phyloP scores from a whole-genome alignment of 805 yeast genomes.

The Sugiyamaella marilandica region DNA sequence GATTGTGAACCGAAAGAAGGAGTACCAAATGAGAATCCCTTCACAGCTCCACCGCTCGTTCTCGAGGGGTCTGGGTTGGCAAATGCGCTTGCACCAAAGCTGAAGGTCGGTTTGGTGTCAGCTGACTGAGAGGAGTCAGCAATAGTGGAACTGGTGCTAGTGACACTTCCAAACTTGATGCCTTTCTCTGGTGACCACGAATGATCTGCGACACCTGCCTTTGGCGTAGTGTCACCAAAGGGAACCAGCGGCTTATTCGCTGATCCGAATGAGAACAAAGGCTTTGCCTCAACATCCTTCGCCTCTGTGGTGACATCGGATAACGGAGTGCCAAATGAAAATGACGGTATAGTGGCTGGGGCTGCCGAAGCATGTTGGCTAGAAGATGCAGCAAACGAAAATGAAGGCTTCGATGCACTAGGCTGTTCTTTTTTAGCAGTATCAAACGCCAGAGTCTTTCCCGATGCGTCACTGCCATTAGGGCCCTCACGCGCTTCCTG shows the following conservation, averaged over 20 bases:
- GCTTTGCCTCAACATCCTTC: conserved; percentile 8
- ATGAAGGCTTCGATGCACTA: conserved; percentile 10
- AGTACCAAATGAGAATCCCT: conserved; percentile 5
- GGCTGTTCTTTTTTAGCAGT: not conserved
- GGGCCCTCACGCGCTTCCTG: conserved; percentile 14
- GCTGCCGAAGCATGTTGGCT: not conserved
- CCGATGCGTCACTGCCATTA: not conserved
- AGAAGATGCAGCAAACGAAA: conserved; percentile 3
- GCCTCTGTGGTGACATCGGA: not conserved
- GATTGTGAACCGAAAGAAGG: not conserved
- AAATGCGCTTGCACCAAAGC: conserved; percentile 23
- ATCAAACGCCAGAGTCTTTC: not conserved
- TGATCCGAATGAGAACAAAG: conserved; percentile 20
- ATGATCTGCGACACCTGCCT: conserved; percentile 12
- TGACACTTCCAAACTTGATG: conserved; percentile 26
- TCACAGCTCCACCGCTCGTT: not conserved
- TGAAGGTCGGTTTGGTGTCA: conserved; percentile 24
- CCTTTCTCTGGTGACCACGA: conserved; percentile 33
- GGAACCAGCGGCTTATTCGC: conserved; percentile 18
- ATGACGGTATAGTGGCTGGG: not conserved
- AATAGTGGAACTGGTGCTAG: not conserved
- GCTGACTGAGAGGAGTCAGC: not conserved
- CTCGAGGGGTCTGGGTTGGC: conserved; percentile 4
- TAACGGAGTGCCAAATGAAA: not conserved
- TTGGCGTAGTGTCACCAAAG: conserved; percentile 21